Percentiles rank a stretch among this genome's conserved stretches.
phyloP scores from a whole-genome alignment of 306 rosid genomes.

The Lathyrus aphaca region DNA sequence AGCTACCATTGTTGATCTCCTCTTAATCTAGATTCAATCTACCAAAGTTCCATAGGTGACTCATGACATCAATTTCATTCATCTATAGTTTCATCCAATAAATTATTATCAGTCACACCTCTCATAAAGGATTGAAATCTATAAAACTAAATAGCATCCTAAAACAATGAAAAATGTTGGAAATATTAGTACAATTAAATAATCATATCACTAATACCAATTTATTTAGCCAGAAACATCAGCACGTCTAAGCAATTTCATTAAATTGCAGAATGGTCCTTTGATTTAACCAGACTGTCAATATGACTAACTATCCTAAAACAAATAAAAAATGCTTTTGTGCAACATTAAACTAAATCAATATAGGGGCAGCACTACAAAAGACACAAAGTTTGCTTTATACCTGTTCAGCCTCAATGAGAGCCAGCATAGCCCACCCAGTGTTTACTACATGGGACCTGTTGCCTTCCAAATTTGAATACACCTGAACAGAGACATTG shows the following conservation, averaged over 20 bases:
- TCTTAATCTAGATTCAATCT: too few relatives aligned
- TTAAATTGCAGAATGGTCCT: constrained; percentile 8
- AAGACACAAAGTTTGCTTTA: constrained; percentile 29
- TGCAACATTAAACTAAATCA: constrained; percentile 31
- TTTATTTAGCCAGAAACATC: constrained; percentile 7
- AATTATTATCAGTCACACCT: background rate
- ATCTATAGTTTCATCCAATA: background rate
- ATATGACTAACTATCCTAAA: constrained; percentile 22
- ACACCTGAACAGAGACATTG: constrained; percentile 55
- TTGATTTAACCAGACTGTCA: constrained; percentile 8
- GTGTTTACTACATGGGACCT: constrained; percentile 77
- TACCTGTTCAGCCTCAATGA: constrained; percentile 85
- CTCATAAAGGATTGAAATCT: background rate
- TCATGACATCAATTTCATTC: too few relatives aligned
- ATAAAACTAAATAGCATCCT: constrained; percentile 3
- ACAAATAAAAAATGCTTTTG: constrained; percentile 7
- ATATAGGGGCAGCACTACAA: constrained; percentile 21
- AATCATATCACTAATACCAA: background rate
- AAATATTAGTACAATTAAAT: background rate
- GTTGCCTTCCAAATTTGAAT: constrained; percentile 66
- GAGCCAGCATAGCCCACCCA: constrained; percentile 81
- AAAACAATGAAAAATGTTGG: background rate
- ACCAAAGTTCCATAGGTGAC: too few relatives aligned
- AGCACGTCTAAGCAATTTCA: constrained; percentile 13
- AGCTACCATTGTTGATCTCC: too few relatives aligned